Evolutionary conservation across 768 basidiomycete species (phyloP).

Genomic region (Lyophyllum semitale): DNA sequence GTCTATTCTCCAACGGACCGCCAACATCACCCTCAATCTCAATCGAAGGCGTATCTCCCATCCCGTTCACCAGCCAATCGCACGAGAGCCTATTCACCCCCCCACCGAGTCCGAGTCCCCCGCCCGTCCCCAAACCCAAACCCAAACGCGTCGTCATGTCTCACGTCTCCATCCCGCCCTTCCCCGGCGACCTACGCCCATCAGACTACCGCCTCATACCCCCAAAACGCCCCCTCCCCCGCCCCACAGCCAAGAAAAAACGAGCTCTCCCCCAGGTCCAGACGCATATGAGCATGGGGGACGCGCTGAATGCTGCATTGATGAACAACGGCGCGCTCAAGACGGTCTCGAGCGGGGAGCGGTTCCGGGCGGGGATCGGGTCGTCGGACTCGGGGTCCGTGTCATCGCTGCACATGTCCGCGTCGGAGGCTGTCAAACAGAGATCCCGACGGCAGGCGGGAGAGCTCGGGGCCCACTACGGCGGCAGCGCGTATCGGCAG

Average conservation of each 20-base stretch:
- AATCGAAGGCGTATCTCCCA: neutral
- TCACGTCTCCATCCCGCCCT: conserved; percentile 25
- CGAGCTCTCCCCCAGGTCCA: neutral
- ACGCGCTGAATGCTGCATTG: conserved; percentile 15
- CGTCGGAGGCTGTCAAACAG: neutral
- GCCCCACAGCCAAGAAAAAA: neutral
- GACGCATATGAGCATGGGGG: conserved; percentile 10
- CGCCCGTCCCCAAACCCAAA: neutral
- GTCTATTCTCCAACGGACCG: neutral
- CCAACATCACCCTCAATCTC: neutral
- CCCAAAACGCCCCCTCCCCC: conserved; percentile 1
- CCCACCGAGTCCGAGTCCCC: neutral
- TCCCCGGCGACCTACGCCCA: conserved; percentile 11
- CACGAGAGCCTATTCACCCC: conserved; percentile 2
- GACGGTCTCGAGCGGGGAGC: neutral
- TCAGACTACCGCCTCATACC: conserved; percentile 17
- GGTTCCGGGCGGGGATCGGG: neutral
- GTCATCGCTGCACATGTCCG: neutral
- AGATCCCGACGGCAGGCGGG: neutral
- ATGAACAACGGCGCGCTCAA: conserved; percentile 13
- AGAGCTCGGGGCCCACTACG: no score
- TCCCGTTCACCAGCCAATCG: conserved; percentile 10
- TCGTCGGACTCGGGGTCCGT: neutral
- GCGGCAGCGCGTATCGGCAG: neutral
- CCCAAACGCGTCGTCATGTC: conserved; percentile 16